Percentiles rank a stretch among this genome's conserved stretches.
Conservation (phyloP, 164 flowering plant genomes). For the Vitis riparia region DNA sequence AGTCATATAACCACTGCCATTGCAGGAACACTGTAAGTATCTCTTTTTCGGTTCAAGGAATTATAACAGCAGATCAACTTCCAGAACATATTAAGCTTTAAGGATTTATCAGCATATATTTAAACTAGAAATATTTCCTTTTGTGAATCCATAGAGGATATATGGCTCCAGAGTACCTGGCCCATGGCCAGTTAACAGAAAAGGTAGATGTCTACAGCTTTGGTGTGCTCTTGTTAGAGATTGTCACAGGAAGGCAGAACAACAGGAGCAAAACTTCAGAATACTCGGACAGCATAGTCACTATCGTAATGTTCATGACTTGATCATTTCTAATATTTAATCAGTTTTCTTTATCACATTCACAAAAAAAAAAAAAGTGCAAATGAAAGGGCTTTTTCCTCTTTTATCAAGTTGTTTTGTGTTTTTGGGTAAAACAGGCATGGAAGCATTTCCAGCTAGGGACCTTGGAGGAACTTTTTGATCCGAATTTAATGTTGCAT, state of each 20-base stretch:
- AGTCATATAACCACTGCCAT: conserved; percentile 94
- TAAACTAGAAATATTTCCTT: not conserved
- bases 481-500: conserved; percentile 53
- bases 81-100: too few species aligned
- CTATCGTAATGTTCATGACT: conserved; percentile 40
- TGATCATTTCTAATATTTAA: not conserved
- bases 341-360: not conserved
- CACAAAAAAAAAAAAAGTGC: too few species aligned
- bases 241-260: conserved; percentile 51
- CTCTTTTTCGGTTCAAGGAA: not conserved
- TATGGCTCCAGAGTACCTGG: conserved; percentile 78
- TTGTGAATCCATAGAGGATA: conserved; percentile 47
- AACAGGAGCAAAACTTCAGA: conserved; percentile 58
- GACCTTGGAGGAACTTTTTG: conserved; percentile 47
- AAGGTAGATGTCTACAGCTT: conserved; percentile 73
- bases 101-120: not conserved
- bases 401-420: not conserved
- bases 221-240: conserved; percentile 64
- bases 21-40: conserved; percentile 87
- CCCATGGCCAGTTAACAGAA: conserved; percentile 66
- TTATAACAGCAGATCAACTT: not conserved
- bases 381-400: not conserved
- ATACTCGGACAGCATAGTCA: conserved; percentile 65
- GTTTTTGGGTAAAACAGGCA: conserved; percentile 30
- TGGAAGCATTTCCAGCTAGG: conserved; percentile 65